These are phyloP conservation scores for Aphanoascus verrucosus DNA, from an alignment of 2,329 filamentous ascomycete species.

Conservation along the genomic window DNA sequence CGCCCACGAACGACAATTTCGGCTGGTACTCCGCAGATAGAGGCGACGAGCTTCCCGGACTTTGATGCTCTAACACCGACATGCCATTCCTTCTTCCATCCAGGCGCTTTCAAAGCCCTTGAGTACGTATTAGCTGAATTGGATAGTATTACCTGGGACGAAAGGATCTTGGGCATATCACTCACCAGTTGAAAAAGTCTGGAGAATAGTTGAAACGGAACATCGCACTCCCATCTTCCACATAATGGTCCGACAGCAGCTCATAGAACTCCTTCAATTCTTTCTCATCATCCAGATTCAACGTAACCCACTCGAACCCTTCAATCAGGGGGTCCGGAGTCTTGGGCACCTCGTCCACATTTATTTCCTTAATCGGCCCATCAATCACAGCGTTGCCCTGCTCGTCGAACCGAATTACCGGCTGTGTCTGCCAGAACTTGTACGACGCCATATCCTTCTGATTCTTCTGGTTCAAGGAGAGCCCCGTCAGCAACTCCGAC, in stretches of 20 bases:
- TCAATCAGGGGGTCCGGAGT: slow-evolving; percentile 63
- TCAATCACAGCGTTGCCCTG: slow-evolving; percentile 51
- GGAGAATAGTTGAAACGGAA: slow-evolving; percentile 95
- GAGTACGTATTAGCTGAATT: neutral
- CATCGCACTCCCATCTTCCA: slow-evolving; percentile 93
- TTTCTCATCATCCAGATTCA: slow-evolving; percentile 68
- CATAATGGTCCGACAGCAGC: slow-evolving; percentile 83
- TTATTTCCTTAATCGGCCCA: slow-evolving; percentile 72
- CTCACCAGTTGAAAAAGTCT: slow-evolving; percentile 75
- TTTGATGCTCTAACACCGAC: slow-evolving; percentile 78
- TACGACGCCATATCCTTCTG: slow-evolving; percentile 93
- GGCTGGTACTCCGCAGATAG: slow-evolving; percentile 88
- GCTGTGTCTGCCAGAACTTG: slow-evolving; percentile 98
- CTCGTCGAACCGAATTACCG: slow-evolving; percentile 69
- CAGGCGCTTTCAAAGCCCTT: slow-evolving; percentile 87
- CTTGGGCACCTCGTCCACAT: slow-evolving; percentile 66
- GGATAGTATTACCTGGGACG: neutral
- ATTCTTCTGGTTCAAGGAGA: slow-evolving; percentile 70
- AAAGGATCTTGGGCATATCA: neutral
- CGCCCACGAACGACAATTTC: slow-evolving; percentile 69
- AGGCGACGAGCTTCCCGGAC: slow-evolving; percentile 81
- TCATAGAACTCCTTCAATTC: slow-evolving; percentile 86
- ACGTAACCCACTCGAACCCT: slow-evolving; percentile 87
- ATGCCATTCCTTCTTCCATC: slow-evolving; percentile 91
- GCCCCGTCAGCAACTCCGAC: slow-evolving; percentile 40